A percentile compares a stretch with the other conserved stretches of the same genome.
Conservation (phyloP, 768 basidiomycete species). For the Clathrus columnatus region DNA sequence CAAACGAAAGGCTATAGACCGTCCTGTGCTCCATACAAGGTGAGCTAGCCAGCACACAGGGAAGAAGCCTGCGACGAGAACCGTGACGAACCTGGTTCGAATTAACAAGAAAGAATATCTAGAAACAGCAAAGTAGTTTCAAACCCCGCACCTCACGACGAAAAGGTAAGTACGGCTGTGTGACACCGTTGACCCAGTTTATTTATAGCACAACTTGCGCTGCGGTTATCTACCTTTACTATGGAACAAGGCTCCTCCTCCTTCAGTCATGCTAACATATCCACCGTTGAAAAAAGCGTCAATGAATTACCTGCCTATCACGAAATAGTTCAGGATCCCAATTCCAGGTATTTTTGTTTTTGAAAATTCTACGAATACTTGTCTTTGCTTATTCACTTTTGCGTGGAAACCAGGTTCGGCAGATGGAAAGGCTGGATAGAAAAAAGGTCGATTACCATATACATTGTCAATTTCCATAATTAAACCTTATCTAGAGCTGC, state of each 20-base stretch:
- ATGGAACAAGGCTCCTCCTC: background rate
- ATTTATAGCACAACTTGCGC: no score
- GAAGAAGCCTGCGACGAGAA: no score
- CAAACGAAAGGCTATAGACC: background rate
- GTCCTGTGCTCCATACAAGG: no score
- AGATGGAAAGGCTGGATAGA: conserved; percentile 86
- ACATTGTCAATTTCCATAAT: background rate
- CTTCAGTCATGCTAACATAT: background rate
- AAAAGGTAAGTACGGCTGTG: no score
- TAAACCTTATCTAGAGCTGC: conserved; percentile 48
- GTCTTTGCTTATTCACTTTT: conserved; percentile 4
- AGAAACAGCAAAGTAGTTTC: no score
- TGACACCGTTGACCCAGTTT: no score
- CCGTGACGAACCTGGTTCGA: no score
- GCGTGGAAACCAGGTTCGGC: conserved; percentile 51
- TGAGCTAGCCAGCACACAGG: no score
- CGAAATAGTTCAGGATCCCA: conserved; percentile 72
- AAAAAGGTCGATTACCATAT: conserved; percentile 47
- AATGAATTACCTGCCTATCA: conserved; percentile 72
- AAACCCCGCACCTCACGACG: no score
- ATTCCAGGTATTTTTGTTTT: conserved; percentile 72
- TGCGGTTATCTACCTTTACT: background rate
- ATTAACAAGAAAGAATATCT: no score
- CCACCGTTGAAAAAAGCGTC: conserved; percentile 24
- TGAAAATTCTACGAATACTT: conserved; percentile 6